These are phyloP conservation scores for Elongisporangium anandrum DNA, from an alignment of 352 stramenopile genomes.

Conservation along the genomic window DNA sequence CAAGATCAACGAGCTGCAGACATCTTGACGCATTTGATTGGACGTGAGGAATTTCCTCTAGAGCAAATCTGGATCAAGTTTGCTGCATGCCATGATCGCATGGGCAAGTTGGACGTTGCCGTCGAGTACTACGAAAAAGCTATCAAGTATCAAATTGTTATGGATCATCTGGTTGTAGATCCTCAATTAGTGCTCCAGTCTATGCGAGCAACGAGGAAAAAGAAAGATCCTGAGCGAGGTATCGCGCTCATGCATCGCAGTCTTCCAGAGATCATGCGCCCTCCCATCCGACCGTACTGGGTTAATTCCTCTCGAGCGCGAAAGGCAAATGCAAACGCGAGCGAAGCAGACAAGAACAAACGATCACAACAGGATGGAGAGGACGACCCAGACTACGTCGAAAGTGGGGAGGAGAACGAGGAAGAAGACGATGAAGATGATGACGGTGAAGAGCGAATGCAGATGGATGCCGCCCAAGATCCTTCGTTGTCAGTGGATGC, in stretches of 20 bases:
- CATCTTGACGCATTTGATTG: conserved; percentile 64
- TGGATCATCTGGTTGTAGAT: conserved; percentile 44
- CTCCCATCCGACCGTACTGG: conserved; percentile 83
- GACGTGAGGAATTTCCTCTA: conserved; percentile 59
- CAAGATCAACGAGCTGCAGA: conserved; percentile 62
- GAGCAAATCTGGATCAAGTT: conserved; percentile 84
- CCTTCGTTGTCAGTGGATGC: conserved; percentile 75
- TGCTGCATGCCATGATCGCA: conserved; percentile 65
- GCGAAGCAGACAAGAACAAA: not conserved
- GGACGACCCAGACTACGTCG: conserved; percentile 13
- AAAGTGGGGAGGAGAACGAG: conserved; percentile 33
- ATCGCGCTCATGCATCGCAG: conserved; percentile 53
- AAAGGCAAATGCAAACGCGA: conserved; percentile 9
- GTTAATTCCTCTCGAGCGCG: conserved; percentile 34
- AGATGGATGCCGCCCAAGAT: conserved; percentile 63
- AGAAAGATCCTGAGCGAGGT: conserved; percentile 41
- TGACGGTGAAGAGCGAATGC: conserved; percentile 34
- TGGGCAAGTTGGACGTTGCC: conserved; percentile 56
- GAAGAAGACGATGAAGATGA: conserved; percentile 61
- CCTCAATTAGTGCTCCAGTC: conserved; percentile 64
- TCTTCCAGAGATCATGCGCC: conserved; percentile 58
- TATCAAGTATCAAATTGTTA: conserved; percentile 43
- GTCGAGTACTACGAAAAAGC: conserved; percentile 80
- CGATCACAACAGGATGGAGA: conserved; percentile 22
- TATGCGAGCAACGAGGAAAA: conserved; percentile 59